phyloP scores from a whole-genome alignment of 345 rosid genomes.

The Euphorbia peplus region DNA sequence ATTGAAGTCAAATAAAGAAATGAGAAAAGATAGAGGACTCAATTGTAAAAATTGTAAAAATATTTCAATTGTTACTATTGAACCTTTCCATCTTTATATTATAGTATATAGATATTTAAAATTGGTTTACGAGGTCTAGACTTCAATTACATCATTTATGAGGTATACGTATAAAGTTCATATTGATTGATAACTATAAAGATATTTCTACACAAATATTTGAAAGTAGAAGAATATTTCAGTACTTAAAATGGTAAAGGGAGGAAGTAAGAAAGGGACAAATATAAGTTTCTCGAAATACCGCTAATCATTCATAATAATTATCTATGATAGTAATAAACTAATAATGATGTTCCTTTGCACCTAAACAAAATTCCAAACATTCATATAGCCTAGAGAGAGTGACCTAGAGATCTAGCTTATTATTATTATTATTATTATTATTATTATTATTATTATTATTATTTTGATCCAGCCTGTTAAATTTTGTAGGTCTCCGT shows the following conservation, averaged over 20 bases:
- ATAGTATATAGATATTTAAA: too few relatives aligned
- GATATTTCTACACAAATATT: too few relatives aligned
- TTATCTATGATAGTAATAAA: too few relatives aligned
- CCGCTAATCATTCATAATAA: conserved; percentile 20
- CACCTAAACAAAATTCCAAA: conserved; percentile 39
- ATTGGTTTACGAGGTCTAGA: too few relatives aligned
- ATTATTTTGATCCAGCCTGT: conserved; percentile 13
- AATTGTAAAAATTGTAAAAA: too few relatives aligned
- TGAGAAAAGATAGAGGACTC: too few relatives aligned
- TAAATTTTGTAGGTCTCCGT: conserved; percentile 8
- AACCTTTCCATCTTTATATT: too few relatives aligned
- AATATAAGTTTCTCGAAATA: conserved; percentile 5
- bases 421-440: background rate
- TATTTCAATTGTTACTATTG: too few relatives aligned
- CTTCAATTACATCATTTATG: too few relatives aligned
- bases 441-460: background rate
- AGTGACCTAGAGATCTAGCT: conserved; percentile 1
- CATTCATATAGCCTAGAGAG: conserved; percentile 15
- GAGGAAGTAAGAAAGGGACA: background rate
- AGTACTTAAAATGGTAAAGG: background rate
- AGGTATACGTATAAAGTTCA: too few relatives aligned
- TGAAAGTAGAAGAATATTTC: background rate
- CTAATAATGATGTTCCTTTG: conserved; percentile 31
- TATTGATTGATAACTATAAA: too few relatives aligned
- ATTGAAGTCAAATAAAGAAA: too few relatives aligned